Conservation (phyloP, 1,284 basidiomycete genomes). For the Papiliotrema nemorosa region DNA sequence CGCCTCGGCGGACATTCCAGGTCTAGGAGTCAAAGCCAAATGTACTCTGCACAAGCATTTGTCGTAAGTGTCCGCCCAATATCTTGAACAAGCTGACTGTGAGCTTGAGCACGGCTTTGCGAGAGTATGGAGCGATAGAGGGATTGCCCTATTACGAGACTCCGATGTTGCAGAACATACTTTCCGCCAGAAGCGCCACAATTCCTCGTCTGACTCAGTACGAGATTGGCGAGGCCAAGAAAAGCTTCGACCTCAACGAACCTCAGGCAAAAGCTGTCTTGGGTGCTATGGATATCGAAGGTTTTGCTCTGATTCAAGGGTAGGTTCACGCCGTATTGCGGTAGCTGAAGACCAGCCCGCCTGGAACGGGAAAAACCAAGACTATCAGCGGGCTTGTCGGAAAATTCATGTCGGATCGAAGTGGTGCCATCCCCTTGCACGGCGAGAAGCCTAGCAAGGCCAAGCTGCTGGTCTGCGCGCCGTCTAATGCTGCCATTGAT, state of each 20-base stretch:
- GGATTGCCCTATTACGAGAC: conserved; percentile 76
- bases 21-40: conserved; percentile 52
- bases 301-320: conserved; percentile 96
- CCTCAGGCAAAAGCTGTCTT: conserved; percentile 91
- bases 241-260: conserved; percentile 75
- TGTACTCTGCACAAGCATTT: conserved; percentile 80
- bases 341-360: conserved; percentile 61
- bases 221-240: conserved; percentile 68
- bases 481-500: conserved; percentile 97
- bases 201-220: conserved; percentile 54
- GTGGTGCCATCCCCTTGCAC: conserved; percentile 53
- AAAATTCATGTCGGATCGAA: conserved; percentile 66
- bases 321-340: conserved; percentile 49
- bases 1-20: conserved; percentile 46
- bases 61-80: conserved; percentile 56
- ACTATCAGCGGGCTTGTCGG: conserved; percentile 95
- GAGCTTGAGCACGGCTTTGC: conserved; percentile 83
- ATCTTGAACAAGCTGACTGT: background rate
- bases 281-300: conserved; percentile 66
- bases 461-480: conserved; percentile 91
- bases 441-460: conserved; percentile 56
- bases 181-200: conserved; percentile 62
- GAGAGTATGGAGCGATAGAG: conserved; percentile 86
- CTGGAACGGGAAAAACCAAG: conserved; percentile 97
- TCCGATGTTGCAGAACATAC: conserved; percentile 60